A percentile compares a stretch with the other conserved stretches of the same genome.
phyloP scores from a whole-genome alignment of 192 early-diverging fungal species.

The Backusella tarrabulga region DNA sequence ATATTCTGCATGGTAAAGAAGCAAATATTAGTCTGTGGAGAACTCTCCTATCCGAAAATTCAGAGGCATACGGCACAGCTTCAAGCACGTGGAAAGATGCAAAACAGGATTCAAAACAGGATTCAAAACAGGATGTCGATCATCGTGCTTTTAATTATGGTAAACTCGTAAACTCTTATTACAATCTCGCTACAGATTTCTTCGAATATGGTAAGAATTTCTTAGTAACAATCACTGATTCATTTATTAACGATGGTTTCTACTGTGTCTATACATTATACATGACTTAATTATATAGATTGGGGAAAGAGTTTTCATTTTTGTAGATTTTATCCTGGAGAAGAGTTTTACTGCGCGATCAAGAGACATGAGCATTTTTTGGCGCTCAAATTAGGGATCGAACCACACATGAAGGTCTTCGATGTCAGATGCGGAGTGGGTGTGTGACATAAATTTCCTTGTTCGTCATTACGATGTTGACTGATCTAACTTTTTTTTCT shows the following conservation, averaged over 20 bases:
- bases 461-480: not conserved
- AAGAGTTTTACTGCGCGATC: constrained; percentile 77
- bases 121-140: constrained; percentile 60
- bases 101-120: constrained; percentile 49
- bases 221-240: not conserved
- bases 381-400: constrained; percentile 69
- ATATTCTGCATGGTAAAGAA: constrained; percentile 52
- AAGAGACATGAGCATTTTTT: constrained; percentile 90
- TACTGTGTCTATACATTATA: not conserved
- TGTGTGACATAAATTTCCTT: constrained; percentile 23
- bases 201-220: constrained; percentile 59
- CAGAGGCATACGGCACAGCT: constrained; percentile 56
- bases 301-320: constrained; percentile 95
- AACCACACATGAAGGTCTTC: constrained; percentile 65
- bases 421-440: constrained; percentile 96
- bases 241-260: not conserved
- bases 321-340: constrained; percentile 72
- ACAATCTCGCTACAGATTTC: constrained; percentile 78
- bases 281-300: constrained; percentile 33
- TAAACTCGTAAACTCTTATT: constrained; percentile 75
- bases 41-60: constrained; percentile 62
- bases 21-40: constrained; percentile 36
- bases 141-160: constrained; percentile 62
- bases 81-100: constrained; percentile 65
- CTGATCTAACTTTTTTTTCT: not conserved